Conservation (phyloP, 768 basidiomycete species). For the Mycena latifolia region DNA sequence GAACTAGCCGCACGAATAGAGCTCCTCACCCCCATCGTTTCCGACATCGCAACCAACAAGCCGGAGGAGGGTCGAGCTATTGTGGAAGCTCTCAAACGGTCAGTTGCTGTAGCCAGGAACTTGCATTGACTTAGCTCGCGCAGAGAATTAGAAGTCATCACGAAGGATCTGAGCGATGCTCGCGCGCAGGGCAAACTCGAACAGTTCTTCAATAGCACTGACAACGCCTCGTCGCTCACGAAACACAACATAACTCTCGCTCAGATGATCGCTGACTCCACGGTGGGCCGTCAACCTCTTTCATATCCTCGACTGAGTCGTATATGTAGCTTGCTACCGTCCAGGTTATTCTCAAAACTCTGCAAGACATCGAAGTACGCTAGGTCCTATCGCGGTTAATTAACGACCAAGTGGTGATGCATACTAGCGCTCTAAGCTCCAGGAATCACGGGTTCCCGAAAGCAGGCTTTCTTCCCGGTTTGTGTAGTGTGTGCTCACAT, state of each 20-base stretch:
- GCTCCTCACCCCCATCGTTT: conserved; percentile 10
- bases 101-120: not conserved
- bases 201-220: conserved; percentile 13
- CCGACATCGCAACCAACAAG: not conserved
- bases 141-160: conserved; percentile 17
- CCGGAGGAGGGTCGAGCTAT: not conserved
- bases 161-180: not conserved
- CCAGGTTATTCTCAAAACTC: not conserved
- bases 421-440: too few species aligned
- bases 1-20: too few species aligned
- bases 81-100: conserved; percentile 6
- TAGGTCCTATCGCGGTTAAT: not conserved
- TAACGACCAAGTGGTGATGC: not conserved
- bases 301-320: not conserved
- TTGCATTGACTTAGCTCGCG: not conserved
- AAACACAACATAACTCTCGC: conserved; percentile 8
- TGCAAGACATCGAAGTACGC: too few species aligned
- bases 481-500: too few species aligned
- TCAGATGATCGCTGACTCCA: too few species aligned
- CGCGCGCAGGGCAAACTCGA: not conserved
- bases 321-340: not conserved
- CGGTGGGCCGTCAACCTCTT: not conserved
- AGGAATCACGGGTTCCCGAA: too few species aligned
- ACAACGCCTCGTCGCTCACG: not conserved
- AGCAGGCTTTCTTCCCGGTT: too few species aligned